Percentiles rank a stretch among this genome's conserved stretches.
These are phyloP conservation scores for Pestalotiopsis sp. DNA, from an alignment of 2,329 filamentous ascomycete genomes.

Conservation along the genomic window DNA sequence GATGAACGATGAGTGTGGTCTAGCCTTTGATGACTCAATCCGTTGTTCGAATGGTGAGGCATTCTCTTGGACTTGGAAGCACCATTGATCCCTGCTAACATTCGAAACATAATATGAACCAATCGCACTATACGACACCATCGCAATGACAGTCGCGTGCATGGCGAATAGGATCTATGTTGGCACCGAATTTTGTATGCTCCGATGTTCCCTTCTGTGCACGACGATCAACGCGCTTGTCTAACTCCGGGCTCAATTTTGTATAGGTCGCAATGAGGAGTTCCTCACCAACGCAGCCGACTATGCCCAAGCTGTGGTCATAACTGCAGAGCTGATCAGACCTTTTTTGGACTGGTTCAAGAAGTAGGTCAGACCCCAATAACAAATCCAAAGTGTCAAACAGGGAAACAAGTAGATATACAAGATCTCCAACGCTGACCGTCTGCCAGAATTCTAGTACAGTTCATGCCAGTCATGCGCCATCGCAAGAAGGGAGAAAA, in stretches of 20 bases:
- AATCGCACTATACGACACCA: constrained; percentile 10
- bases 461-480: constrained; percentile 8
- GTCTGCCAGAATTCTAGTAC: constrained; percentile 4
- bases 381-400: background rate
- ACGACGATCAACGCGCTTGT: background rate
- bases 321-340: constrained; percentile 12
- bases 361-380: background rate
- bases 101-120: background rate
- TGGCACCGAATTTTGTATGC: constrained; percentile 14
- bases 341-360: constrained; percentile 12
- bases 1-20: constrained; percentile 1
- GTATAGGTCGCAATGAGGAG: constrained; percentile 12
- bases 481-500: constrained; percentile 10
- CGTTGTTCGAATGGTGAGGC: background rate
- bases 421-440: background rate
- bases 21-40: constrained; percentile 11
- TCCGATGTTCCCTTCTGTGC: background rate
- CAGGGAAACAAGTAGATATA: background rate
- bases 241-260: background rate
- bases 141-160: constrained; percentile 9
- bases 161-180: constrained; percentile 13
- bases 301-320: constrained; percentile 13
- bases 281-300: constrained; percentile 10
- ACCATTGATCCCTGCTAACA: background rate
- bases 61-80: background rate